phyloP scores from a whole-genome alignment of 768 basidiomycete genomes.

The Tricholoma bakamatsutake region DNA sequence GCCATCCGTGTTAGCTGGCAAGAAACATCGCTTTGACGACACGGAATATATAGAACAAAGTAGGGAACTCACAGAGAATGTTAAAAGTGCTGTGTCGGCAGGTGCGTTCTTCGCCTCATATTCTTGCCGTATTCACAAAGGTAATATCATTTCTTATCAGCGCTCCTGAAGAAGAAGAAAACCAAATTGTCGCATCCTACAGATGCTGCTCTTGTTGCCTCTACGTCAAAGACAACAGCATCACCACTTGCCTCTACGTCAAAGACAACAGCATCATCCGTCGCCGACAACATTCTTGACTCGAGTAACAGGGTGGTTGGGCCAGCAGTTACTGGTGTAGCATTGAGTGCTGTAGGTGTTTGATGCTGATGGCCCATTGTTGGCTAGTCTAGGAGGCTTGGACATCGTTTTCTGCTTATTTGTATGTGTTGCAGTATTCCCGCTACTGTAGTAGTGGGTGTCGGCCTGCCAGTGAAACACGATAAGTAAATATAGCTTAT shows the following conservation, averaged over 20 bases:
- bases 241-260: constrained; percentile 9
- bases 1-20: constrained; percentile 51
- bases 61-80: constrained; percentile 83
- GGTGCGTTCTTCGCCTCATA: constrained; percentile 39
- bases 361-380: neutral
- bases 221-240: constrained; percentile 8
- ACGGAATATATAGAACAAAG: constrained; percentile 89
- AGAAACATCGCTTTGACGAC: constrained; percentile 90
- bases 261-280: neutral
- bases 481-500: no score
- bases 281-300: neutral
- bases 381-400: neutral
- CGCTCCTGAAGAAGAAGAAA: constrained; percentile 71
- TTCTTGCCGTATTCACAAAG: neutral
- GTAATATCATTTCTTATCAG: constrained; percentile 29
- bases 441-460: no score
- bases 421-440: neutral
- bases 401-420: neutral
- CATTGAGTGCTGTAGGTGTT: neutral
- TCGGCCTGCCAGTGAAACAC: no score
- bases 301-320: neutral
- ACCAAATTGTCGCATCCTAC: constrained; percentile 36
- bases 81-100: constrained; percentile 83
- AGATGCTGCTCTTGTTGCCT: neutral
- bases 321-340: neutral